Percentiles rank a stretch among this genome's conserved stretches.
Evolutionary conservation across 2,329 filamentous ascomycete species (phyloP).

Genomic region (Ophiostoma sp.): DNA sequence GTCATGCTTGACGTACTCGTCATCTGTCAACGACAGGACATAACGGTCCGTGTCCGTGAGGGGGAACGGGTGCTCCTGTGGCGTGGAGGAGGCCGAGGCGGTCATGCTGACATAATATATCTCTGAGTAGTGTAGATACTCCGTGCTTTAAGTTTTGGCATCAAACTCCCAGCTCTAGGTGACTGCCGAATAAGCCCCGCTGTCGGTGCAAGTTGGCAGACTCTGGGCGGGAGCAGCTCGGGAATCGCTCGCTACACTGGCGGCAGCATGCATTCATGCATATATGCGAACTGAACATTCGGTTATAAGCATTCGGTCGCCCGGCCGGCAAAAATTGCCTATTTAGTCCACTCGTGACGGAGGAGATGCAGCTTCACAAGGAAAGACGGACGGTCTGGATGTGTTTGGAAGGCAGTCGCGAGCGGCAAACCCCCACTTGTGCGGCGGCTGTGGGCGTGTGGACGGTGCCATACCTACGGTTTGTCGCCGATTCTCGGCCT

Average conservation of each 20-base stretch:
- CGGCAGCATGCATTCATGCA: background rate
- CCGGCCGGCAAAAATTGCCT: conserved; percentile 15
- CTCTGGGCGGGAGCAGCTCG: background rate
- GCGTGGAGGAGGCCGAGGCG: background rate
- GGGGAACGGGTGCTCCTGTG: conserved; percentile 45
- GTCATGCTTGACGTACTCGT: conserved; percentile 62
- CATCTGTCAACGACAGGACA: conserved; percentile 60
- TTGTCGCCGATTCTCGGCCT: conserved; percentile 19
- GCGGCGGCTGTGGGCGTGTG: background rate
- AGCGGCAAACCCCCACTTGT: conserved; percentile 15
- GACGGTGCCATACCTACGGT: background rate
- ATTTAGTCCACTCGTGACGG: background rate
- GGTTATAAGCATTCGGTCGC: background rate
- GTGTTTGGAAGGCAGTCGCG: conserved; percentile 4
- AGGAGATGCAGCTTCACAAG: background rate
- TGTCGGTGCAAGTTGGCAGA: background rate
- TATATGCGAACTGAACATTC: background rate
- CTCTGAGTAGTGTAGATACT: background rate
- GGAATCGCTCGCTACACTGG: background rate
- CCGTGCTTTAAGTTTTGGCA: background rate
- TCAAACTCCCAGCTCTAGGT: background rate
- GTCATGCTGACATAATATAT: conserved; percentile 13
- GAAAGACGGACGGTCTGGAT: background rate
- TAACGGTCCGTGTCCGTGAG: conserved; percentile 54
- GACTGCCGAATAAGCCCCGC: background rate